Conservation (phyloP, 176 grass and related monocot species). For the barley (Hordeum vulgare) region DNA sequence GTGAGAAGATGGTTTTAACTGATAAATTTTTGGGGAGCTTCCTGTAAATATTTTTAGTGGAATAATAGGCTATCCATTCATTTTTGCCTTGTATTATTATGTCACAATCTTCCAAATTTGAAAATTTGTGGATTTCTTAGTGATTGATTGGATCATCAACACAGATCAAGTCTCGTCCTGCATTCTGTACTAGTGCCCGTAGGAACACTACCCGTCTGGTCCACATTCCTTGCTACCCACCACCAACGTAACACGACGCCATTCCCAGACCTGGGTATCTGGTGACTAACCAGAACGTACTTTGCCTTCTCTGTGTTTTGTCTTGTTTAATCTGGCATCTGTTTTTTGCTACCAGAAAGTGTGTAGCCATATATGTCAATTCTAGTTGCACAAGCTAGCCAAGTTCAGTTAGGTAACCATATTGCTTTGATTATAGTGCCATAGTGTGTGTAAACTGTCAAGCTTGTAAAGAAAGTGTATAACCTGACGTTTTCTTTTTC, state of each 20-base stretch:
- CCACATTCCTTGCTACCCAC: not conserved
- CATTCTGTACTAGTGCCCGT: not conserved
- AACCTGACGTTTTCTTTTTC: conserved; percentile 5
- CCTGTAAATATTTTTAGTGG: conserved; percentile 1
- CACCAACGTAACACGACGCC: not conserved
- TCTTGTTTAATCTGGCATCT: not conserved
- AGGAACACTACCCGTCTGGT: not conserved
- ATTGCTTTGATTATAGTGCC: not conserved
- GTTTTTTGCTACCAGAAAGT: conserved; percentile 16
- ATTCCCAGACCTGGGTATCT: not conserved
- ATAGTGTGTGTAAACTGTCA: not conserved
- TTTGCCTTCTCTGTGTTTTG: conserved; percentile 6
- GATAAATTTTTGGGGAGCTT: not conserved
- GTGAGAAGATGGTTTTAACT: conserved; percentile 1
- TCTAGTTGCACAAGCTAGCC: not conserved
- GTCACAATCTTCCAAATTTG: not conserved
- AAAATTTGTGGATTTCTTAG: not conserved
- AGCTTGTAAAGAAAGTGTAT: not conserved
- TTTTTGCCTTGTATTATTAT: not conserved
- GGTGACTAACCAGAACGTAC: not conserved
- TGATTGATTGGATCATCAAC: not conserved
- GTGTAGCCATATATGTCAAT: not conserved
- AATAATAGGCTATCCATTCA: not conserved
- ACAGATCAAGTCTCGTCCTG: not conserved
- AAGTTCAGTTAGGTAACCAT: not conserved